These are phyloP conservation scores for Madurella mycetomatis DNA, from an alignment of 2,329 filamentous ascomycete genomes.

Conservation along the genomic window DNA sequence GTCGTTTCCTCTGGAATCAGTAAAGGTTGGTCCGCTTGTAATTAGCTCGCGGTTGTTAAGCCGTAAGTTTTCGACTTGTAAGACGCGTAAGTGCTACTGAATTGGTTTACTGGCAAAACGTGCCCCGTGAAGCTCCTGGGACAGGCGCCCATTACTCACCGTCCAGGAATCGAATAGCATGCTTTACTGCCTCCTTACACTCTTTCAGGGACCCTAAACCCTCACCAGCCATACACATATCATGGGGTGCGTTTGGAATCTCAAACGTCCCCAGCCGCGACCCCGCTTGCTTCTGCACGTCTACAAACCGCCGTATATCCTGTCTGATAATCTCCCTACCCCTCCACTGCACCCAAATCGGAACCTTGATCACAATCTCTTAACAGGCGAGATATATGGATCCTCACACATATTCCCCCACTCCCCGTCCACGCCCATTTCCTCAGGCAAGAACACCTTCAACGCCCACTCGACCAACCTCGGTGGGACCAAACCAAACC, in stretches of 20 bases:
- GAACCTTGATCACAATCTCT: background rate
- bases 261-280: background rate
- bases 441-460: background rate
- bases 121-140: too few species aligned
- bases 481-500: background rate
- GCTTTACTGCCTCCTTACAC: background rate
- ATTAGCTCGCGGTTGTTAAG: too few species aligned
- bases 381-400: background rate
- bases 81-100: too few species aligned
- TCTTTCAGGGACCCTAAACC: background rate
- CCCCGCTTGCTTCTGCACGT: background rate
- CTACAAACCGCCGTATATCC: background rate
- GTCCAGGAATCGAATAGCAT: too few species aligned
- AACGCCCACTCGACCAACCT: background rate
- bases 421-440: too few species aligned
- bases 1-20: too few species aligned
- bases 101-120: too few species aligned
- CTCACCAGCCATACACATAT: background rate
- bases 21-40: too few species aligned
- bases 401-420: background rate
- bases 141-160: too few species aligned
- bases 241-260: background rate
- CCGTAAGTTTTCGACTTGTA: too few species aligned
- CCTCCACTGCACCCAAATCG: background rate
- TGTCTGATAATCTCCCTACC: background rate